These are phyloP conservation scores for Nemania serpens DNA, from an alignment of 2,329 filamentous ascomycete species.

Conservation along the genomic window DNA sequence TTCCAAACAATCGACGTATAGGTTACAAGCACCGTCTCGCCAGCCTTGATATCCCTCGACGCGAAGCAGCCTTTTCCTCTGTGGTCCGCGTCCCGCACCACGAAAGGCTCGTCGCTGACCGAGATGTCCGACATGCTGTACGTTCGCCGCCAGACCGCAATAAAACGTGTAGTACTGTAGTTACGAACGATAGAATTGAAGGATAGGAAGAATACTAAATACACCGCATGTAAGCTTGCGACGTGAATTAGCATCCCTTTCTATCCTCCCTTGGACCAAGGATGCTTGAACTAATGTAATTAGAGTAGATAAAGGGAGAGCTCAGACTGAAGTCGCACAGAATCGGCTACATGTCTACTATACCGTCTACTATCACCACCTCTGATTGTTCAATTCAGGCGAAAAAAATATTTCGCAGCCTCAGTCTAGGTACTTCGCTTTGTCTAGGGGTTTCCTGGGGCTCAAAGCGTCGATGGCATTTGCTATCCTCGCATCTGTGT, in stretches of 20 bases:
- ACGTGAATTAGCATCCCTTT: background rate
- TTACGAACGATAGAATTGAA: background rate
- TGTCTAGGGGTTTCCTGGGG: background rate
- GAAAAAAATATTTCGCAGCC: background rate
- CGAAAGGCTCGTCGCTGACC: background rate
- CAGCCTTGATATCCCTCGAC: slow-evolving; percentile 21
- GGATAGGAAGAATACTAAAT: background rate
- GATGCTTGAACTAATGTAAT: slow-evolving; percentile 10
- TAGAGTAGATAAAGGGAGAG: slow-evolving; percentile 6
- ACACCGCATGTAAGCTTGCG: background rate
- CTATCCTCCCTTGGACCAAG: background rate
- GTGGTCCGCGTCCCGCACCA: slow-evolving; percentile 4
- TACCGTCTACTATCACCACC: background rate
- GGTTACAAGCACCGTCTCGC: slow-evolving; percentile 12
- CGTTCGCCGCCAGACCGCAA: background rate
- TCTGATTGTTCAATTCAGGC: background rate
- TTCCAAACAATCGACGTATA: slow-evolving; percentile 3
- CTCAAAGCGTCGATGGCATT: background rate
- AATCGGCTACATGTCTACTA: background rate
- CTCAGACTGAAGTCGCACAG: background rate
- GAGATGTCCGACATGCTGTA: slow-evolving; percentile 1
- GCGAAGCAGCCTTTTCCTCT: slow-evolving; percentile 22
- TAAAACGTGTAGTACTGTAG: background rate
- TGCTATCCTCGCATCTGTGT: background rate
- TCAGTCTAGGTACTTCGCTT: background rate